Base-by-base conservation (phyloP, 768 basidiomycete genomes). In the Russula vinacea region DNA sequence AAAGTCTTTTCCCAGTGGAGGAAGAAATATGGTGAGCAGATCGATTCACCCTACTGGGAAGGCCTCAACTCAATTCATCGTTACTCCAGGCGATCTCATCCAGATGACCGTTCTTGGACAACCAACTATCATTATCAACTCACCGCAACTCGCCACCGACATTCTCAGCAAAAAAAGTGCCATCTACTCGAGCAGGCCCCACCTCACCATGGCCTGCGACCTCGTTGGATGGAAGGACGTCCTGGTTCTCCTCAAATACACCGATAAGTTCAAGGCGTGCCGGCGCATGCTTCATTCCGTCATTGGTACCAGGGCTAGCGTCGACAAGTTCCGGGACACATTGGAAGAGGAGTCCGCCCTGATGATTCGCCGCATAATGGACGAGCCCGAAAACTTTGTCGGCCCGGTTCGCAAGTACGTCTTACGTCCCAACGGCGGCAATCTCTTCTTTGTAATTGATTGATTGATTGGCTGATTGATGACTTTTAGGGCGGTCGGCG, bases 141-240 rank as follows among this genome's bases (percentile, higher is more conserved):
- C 70, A 8, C 62, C 62, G 1, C 44, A 69, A 50, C 44, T 64
- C 2, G 68, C 69, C 8, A 54, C 57, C 16, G 70, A 72, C 0
- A 69, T 73, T 32, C 64, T 73, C 4, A 67, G 71, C 59, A 70
- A 70, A 57, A 73, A 72, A 54, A 70, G 72, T 42, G 61, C 66
- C 9, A 66, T 72, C 14, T 71, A 73, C 68, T 73, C 68, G 13
- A 65, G 63, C 50, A 59, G 67, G 40, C 69, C 71, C 8, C 62
- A 66, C n/a, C 55, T 70, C 2, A 62, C 68, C 7, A 71, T 69
- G 68, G 68, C 68, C 1, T 67, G 67, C 14, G 68, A 69, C 47
- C 68, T 69, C 19, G 67, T 68, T 11, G 68, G 68, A 19, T 67
- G 66, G 68, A 62, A 56, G 42, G 57, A 67, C 24, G 35, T 62